Conservation (phyloP, 495 filamentous ascomycete genomes). For the Friedmanniomyces simplex region DNA sequence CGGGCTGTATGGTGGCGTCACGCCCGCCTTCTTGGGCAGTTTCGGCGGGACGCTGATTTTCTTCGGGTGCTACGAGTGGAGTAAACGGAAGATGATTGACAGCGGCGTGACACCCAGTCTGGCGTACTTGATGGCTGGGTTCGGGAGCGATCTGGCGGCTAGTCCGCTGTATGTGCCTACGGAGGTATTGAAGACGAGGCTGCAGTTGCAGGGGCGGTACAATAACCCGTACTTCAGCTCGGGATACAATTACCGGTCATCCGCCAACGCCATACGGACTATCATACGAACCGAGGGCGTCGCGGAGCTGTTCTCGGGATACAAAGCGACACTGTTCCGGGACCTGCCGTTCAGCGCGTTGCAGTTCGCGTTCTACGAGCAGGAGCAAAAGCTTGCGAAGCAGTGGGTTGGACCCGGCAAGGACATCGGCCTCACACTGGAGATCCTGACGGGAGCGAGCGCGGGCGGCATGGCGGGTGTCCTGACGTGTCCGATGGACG, state of each 20-base stretch:
- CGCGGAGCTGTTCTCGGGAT: constrained; percentile 82
- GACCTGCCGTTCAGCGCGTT: constrained; percentile 92
- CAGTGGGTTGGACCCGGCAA: constrained; percentile 54
- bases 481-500: constrained; percentile 89
- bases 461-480: constrained; percentile 91
- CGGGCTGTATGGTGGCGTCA: constrained; percentile 87
- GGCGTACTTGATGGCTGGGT: constrained; percentile 77
- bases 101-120: constrained; percentile 61
- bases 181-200: constrained; percentile 89
- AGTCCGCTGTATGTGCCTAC: constrained; percentile 90
- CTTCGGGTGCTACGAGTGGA: constrained; percentile 93
- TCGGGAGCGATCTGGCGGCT: constrained; percentile 84
- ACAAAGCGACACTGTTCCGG: constrained; percentile 86
- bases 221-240: constrained; percentile 89
- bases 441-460: constrained; percentile 81
- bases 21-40: constrained; percentile 80
- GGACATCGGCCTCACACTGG: constrained; percentile 74
- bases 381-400: constrained; percentile 73
- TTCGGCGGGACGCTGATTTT: constrained; percentile 92
- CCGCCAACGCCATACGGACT: constrained; percentile 66
- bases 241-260: constrained; percentile 86
- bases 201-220: constrained; percentile 87
- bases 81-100: constrained; percentile 82
- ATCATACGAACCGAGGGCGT: constrained; percentile 75
- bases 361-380: constrained; percentile 97